Percentiles rank a stretch among this genome's conserved stretches.
phyloP scores from a whole-genome alignment of 176 grass and related monocot species.

The Musa schizocarpa region DNA sequence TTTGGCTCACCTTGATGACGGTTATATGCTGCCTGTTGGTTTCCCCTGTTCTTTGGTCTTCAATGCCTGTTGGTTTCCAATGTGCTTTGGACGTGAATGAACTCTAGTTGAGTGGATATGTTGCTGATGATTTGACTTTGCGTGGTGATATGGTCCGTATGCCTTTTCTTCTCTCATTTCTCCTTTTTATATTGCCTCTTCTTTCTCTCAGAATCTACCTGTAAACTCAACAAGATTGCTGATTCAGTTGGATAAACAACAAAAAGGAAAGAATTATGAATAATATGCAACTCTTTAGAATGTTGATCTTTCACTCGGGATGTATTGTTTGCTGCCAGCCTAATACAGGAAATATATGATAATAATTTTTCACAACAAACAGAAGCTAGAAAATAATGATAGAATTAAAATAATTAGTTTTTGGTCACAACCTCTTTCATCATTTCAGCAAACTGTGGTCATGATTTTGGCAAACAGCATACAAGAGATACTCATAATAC shows the following conservation, averaged over 20 bases:
- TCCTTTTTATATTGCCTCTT: no score
- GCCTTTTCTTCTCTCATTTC: no score
- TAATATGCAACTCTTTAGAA: no score
- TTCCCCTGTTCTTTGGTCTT: no score
- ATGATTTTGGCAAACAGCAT: neutral
- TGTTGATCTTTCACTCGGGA: no score
- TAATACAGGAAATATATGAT: no score
- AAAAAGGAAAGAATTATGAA: neutral
- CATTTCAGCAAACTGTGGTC: neutral
- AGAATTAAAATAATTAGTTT: neutral
- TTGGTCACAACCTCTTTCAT: neutral
- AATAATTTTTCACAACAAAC: no score
- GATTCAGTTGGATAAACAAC: neutral
- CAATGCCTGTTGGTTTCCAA: no score
- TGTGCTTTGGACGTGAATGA: conserved; percentile 28
- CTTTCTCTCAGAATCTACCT: conserved; percentile 36
- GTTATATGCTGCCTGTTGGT: no score
- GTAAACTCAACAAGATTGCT: conserved; percentile 4
- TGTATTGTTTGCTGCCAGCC: no score
- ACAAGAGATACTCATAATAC: neutral
- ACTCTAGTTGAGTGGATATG: conserved; percentile 1
- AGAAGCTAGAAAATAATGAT: neutral
- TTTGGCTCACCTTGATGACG: no score
- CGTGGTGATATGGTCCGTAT: no score
- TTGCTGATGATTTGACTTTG: conserved; percentile 5